Evolutionary conservation across 345 rosid genomes (phyloP), one percentile per base, ranked within the genome.

Genomic region (Stellera chamaejasme): DNA sequence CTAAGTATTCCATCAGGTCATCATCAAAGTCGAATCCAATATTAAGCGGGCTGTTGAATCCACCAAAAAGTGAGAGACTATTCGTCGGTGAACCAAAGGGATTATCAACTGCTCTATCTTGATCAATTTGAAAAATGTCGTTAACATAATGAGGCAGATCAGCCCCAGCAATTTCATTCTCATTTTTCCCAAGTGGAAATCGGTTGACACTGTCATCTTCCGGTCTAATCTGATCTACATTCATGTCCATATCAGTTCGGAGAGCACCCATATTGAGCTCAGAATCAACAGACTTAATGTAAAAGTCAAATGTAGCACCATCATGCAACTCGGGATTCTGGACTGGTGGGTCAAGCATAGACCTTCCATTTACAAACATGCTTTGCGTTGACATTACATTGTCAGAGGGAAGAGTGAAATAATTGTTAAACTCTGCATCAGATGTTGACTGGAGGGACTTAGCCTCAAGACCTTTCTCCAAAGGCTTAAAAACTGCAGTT

Each of bases 301-400:
- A 82, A 58, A 68, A 62, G 69, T 61, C 64, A 62, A 70, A 84
- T 51, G 79, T 56, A 51, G 76, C 59, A 28, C 69, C 87, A 46
- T 68, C 58, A 5, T 66, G 84, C 70, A 67, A 39, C 72, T 73
- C 80, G 15, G 77, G 54, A 69, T 73, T 77, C 55, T 80, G 80
- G 60, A 61, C 67, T 54, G 53, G 10, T 13, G 87, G 79, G 66
- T 79, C 72, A 54, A 72, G 67, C 78, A 77, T 58, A 13, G 83
- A 78, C 36, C 83, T 79, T 64, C 80, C 94, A 48, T 74, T 84
- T 62, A 69, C 75, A 62, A 46, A 71, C 74, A 79, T 77, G 66
- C 68, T 63, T 66, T 70, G 84, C 2, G 69, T 70, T 28, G 87
- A 50, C 43, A 59, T 50, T 47, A 61, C 68, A 69, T 61, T 66